phyloP scores from a whole-genome alignment of 441 rosid genomes.

The Metrosideros polymorpha region DNA sequence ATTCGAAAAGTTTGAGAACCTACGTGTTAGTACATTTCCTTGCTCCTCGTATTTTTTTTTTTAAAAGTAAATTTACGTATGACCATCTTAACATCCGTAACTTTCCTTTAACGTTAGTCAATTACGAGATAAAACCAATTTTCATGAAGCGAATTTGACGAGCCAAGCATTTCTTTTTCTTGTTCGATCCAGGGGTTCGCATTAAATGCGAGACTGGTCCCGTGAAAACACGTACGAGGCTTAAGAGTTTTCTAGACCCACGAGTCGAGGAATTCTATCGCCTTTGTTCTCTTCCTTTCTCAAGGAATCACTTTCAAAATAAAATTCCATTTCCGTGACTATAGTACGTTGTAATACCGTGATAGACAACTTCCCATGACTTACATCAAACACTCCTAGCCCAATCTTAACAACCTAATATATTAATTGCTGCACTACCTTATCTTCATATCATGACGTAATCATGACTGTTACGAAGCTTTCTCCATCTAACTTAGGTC shows the following conservation, averaged over 20 bases:
- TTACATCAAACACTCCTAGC: neutral
- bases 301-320: neutral
- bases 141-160: no score
- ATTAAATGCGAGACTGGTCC: neutral
- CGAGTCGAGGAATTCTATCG: no score
- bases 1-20: neutral
- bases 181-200: neutral
- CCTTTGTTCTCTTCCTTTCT: neutral
- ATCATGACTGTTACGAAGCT: neutral
- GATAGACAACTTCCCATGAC: neutral
- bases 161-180: neutral
- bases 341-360: neutral
- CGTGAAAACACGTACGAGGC: neutral
- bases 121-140: neutral
- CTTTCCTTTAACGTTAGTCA: neutral
- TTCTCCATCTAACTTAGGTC: neutral
- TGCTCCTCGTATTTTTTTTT: neutral
- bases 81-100: neutral
- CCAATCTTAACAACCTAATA: neutral
- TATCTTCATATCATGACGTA: neutral
- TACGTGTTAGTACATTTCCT: neutral
- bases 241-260: no score
- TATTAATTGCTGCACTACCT: neutral
- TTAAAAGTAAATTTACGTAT: neutral
- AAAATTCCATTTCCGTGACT: neutral